Evolutionary conservation across 805 yeast genomes (phyloP), one percentile per base, ranked within the genome.

Genomic region (Candida nitratophila): DNA sequence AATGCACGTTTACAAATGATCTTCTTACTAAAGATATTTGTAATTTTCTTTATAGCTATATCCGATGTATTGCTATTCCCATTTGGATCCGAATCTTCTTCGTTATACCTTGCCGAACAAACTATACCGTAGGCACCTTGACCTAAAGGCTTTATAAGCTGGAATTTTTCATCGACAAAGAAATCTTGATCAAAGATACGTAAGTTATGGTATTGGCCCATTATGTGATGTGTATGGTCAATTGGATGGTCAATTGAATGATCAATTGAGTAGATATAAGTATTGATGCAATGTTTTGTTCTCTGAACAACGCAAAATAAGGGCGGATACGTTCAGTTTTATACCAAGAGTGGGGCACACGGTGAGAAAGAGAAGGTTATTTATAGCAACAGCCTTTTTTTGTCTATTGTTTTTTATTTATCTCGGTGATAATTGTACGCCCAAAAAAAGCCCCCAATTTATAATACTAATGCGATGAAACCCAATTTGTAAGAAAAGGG

Each of bases 81-180:
- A 12, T 81, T 76, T 7, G 89, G 90, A 40, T 86, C 91, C 39
- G 84, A 91, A 42, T 81, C 86, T 5, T 76, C 76, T 1, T 79
- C 86, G 4, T 79, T 73, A 61, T 89, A 90, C 53, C 81, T 78
- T 16, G 99, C 99, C 1, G 96, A 85, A 58, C 97, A 91, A 6
- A 93, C 99, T 4, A 91, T 83, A 36, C 99, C 99, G 58, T 93
- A 93, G 1, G 99, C 98, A 12, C 99, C 99, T 55, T 93, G 97
- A 5, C 99, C 99, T 34, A 93, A 75, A 54, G 93, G 98, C 57
- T 90, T 86, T 46, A 88, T 87, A 53, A 93, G 75, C 58, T 88
- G 86, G 61, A 91, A 88, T 43, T 96, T 70, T 51, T 79, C 79
- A 63, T 93, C 98, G 45, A 93, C 90, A 37, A 90, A 79, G 63